Conservation (phyloP, 345 rosid species). For the Eutrema yunnanense region DNA sequence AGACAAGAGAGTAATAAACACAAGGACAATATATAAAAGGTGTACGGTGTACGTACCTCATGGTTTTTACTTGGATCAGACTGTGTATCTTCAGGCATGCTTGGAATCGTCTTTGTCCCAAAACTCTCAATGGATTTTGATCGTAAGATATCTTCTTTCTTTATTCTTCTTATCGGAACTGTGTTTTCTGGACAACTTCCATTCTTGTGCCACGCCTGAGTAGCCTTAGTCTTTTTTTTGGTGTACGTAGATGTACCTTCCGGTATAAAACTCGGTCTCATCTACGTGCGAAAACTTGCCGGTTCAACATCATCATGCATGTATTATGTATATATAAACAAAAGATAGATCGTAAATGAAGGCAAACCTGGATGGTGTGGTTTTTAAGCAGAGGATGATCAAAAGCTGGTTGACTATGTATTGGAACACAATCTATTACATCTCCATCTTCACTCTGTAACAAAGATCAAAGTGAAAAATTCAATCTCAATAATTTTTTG, state of each 20-base stretch:
- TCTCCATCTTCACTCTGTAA: slow-evolving; percentile 33
- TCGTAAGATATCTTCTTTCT: slow-evolving; percentile 45
- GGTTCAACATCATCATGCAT: slow-evolving; percentile 4
- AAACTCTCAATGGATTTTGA: slow-evolving; percentile 40
- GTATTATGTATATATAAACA: not conserved
- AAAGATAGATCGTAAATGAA: not conserved
- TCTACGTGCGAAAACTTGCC: slow-evolving; percentile 23
- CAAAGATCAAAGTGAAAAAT: not conserved
- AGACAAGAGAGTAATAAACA: not conserved
- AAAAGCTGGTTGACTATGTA: slow-evolving; percentile 31
- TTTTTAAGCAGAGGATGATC: slow-evolving; percentile 34
- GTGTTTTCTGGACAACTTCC: slow-evolving; percentile 50
- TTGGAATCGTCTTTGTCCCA: slow-evolving; percentile 42
- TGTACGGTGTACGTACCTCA: slow-evolving; percentile 13
- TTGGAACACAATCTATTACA: slow-evolving; percentile 30
- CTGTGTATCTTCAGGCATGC: slow-evolving; percentile 35
- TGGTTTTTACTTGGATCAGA: slow-evolving; percentile 12
- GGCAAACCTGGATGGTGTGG: slow-evolving; percentile 33
- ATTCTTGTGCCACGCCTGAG: slow-evolving; percentile 49
- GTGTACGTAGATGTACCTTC: slow-evolving; percentile 34
- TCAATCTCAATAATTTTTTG: not conserved
- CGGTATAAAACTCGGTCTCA: slow-evolving; percentile 48
- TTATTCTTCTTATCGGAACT: slow-evolving; percentile 54
- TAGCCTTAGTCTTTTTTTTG: slow-evolving; percentile 2
- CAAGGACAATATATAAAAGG: not conserved